A percentile compares a stretch with the other conserved stretches of the same genome.
phyloP scores from a whole-genome alignment of 2,329 filamentous ascomycete genomes.

The Beauveria sp. region DNA sequence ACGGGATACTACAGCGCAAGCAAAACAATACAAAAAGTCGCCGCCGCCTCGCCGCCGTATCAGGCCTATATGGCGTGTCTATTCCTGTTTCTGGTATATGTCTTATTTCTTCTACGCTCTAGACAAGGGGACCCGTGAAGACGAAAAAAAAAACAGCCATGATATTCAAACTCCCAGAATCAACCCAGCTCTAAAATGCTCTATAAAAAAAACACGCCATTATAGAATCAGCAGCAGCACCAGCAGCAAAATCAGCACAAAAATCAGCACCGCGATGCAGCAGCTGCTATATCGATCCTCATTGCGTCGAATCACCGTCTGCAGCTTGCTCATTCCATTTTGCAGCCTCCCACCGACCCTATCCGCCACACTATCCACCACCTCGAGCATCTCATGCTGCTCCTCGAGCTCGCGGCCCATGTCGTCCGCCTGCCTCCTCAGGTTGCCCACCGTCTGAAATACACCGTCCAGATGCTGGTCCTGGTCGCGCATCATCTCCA shows the following conservation, averaged over 20 bases:
- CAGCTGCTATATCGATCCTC: conserved; percentile 85
- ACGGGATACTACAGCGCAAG: too few species aligned
- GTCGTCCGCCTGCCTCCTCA: conserved; percentile 83
- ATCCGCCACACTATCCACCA: conserved; percentile 77
- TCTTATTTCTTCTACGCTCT: background rate
- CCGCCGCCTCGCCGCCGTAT: too few species aligned
- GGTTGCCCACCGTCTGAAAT: conserved; percentile 84
- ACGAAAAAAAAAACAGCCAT: background rate
- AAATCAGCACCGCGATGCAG: conserved; percentile 82
- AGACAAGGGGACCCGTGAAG: background rate
- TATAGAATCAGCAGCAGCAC: conserved; percentile 64
- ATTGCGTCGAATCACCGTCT: conserved; percentile 77
- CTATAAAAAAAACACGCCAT: background rate
- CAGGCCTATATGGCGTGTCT: too few species aligned
- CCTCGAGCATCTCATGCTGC: conserved; percentile 80
- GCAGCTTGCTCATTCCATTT: conserved; percentile 79
- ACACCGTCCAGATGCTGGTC: conserved; percentile 89
- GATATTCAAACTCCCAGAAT: conserved; percentile 1
- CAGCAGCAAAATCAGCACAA: conserved; percentile 79
- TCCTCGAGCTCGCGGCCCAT: conserved; percentile 97
- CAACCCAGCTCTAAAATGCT: background rate
- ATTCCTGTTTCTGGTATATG: too few species aligned
- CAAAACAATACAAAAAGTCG: too few species aligned
- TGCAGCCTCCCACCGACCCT: conserved; percentile 79
- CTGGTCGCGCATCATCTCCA: conserved; percentile 89